A percentile compares a stretch with the other conserved stretches of the same genome.
Evolutionary conservation across 192 early-diverging fungal genomes (phyloP).

Genomic region (Gryganskiella cystojenkinii): DNA sequence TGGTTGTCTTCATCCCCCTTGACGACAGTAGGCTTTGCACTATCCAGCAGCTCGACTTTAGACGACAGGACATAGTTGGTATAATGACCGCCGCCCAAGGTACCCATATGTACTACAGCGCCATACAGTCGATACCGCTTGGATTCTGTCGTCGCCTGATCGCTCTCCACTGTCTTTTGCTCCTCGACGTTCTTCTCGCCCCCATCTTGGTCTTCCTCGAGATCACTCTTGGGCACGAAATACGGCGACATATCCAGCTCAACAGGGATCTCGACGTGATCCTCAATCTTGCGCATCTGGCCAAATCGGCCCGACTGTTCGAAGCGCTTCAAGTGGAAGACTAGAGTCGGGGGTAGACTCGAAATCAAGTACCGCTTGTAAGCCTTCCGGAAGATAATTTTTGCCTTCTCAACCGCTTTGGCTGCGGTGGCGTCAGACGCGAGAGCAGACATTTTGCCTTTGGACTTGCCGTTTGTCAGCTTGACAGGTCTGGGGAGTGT

Average conservation of each 20-base stretch:
- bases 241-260: slow-evolving; percentile 53
- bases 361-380: slow-evolving; percentile 56
- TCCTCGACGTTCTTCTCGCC: neutral
- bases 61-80: slow-evolving; percentile 53
- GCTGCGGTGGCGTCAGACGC: neutral
- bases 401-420: slow-evolving; percentile 9
- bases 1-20: slow-evolving; percentile 1
- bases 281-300: slow-evolving; percentile 57
- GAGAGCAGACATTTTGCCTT: too few species aligned
- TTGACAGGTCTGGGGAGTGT: slow-evolving; percentile 10
- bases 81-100: slow-evolving; percentile 57
- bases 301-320: slow-evolving; percentile 52
- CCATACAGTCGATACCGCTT: slow-evolving; percentile 58
- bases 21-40: neutral
- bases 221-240: slow-evolving; percentile 41
- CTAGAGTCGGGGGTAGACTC: slow-evolving; percentile 49
- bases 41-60: slow-evolving; percentile 16
- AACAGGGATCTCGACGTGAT: slow-evolving; percentile 53
- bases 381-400: slow-evolving; percentile 49
- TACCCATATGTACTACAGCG: slow-evolving; percentile 58
- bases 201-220: slow-evolving; percentile 37
- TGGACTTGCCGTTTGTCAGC: too few species aligned
- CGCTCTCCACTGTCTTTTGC: neutral
- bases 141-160: neutral
- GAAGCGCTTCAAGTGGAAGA: slow-evolving; percentile 60